Evolutionary conservation across 148 eudicot species (phyloP).

Genomic region (Fagopyrum tataricum): DNA sequence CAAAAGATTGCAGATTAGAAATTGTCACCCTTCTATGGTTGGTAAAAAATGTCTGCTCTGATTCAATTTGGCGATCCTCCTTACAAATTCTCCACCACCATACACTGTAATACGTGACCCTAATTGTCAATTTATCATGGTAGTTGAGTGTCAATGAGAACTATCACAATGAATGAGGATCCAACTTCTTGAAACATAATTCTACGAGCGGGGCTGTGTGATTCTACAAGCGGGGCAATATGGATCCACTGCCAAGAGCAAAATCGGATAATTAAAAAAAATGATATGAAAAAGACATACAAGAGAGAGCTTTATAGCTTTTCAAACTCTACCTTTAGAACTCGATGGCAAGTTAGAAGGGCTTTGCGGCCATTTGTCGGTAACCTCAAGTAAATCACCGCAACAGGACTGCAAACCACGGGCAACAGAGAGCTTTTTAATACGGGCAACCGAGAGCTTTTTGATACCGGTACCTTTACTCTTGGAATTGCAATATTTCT

Average conservation of each 20-base stretch:
- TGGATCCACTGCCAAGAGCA: not conserved
- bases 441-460: too few species aligned
- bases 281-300: not conserved
- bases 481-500: conserved; percentile 43
- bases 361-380: conserved; percentile 55
- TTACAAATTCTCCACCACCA: conserved; percentile 65
- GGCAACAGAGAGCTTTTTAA: conserved; percentile 64
- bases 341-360: conserved; percentile 11
- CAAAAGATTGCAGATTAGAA: conserved; percentile 61
- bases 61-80: conserved; percentile 42
- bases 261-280: not conserved
- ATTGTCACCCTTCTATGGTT: conserved; percentile 51
- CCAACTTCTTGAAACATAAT: conserved; percentile 72
- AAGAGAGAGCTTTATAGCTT: too few species aligned
- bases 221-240: conserved; percentile 90
- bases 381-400: conserved; percentile 60
- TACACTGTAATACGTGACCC: conserved; percentile 68
- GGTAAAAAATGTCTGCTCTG: too few species aligned
- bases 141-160: conserved; percentile 47
- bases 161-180: conserved; percentile 54
- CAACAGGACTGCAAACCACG: conserved; percentile 65
- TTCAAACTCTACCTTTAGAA: conserved; percentile 31
- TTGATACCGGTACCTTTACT: conserved; percentile 71
- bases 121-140: conserved; percentile 26
- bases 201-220: conserved; percentile 89